phyloP scores from a whole-genome alignment of 441 rosid genomes.

The Arabidopsis lyrata region DNA sequence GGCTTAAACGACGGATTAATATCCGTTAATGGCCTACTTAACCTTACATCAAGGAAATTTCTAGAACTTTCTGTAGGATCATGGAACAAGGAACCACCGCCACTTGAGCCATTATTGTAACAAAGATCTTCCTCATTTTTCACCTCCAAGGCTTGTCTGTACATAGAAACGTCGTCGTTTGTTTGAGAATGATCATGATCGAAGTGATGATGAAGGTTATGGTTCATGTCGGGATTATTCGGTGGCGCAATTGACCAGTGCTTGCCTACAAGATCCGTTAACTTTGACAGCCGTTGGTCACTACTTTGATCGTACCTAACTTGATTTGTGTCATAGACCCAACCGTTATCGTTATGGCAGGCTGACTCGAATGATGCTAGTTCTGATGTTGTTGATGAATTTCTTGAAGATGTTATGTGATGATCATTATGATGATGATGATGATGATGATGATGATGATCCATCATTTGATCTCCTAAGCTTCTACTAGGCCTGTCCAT shows the following conservation, averaged over 20 bases:
- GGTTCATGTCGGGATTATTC: slow-evolving; percentile 51
- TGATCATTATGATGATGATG: not conserved
- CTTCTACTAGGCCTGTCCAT: slow-evolving; percentile 50
- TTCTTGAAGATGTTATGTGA: slow-evolving; percentile 55
- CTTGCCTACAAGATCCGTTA: slow-evolving; percentile 59
- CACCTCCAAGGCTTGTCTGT: slow-evolving; percentile 42
- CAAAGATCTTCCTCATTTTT: slow-evolving; percentile 44
- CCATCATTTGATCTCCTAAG: slow-evolving; percentile 45
- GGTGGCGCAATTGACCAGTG: slow-evolving; percentile 85
- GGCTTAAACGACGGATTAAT: slow-evolving; percentile 55
- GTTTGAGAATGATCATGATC: slow-evolving; percentile 46
- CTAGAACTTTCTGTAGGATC: slow-evolving; percentile 47
- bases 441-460: slow-evolving; percentile 24
- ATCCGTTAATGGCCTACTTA: slow-evolving; percentile 56
- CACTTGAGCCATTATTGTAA: slow-evolving; percentile 45
- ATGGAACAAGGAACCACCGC: slow-evolving; percentile 47
- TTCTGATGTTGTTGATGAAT: slow-evolving; percentile 48
- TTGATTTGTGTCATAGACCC: slow-evolving; percentile 52
- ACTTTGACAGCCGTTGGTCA: slow-evolving; percentile 52
- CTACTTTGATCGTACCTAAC: slow-evolving; percentile 40
- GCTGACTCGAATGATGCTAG: slow-evolving; percentile 54
- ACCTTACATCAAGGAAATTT: slow-evolving; percentile 48
- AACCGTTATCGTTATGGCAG: slow-evolving; percentile 49
- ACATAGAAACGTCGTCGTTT: slow-evolving; percentile 53
- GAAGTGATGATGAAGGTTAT: slow-evolving; percentile 43